Evolutionary conservation across 176 grass and related monocot genomes (phyloP), one percentile per base, ranked within the genome.

Genomic region (Typha latifolia): DNA sequence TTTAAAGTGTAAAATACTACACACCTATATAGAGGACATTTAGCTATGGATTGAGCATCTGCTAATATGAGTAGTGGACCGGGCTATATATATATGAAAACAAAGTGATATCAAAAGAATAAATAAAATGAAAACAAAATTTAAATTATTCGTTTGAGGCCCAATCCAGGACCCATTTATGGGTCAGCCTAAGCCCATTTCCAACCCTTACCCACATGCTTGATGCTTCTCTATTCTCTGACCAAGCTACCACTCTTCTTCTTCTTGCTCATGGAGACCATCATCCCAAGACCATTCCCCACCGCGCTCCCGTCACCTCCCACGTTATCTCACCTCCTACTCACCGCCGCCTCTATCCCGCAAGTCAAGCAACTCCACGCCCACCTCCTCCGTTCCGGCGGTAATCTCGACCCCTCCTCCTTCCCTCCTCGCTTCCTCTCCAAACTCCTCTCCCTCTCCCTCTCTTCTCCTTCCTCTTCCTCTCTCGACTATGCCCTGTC

Each of bases 291-390:
- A 57, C 52, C 52, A 16, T 57, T 21, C 0, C n/a, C 52, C 52
- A 20, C 52, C 7, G 52, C 19, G n/a, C 5, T 20, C 14, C 19
- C 52, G 6, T 20, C 52, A 57, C 52, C 52, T 57, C 52, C 52
- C 52, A 18, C 52, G n/a, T 21, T 57, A 15, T 15, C 52, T 57
- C 52, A 57, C 84, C 21, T 77, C 70, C 2, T 68, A 48, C 72
- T 62, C 62, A 66, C 67, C 11, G 26, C 69, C 51, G 71, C 62
- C 37, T 48, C 83, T 65, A 34, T 67, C 26, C 31, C 67, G 49
- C 87, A 86, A 64, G 66, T 74, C 12, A 74, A 78, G 19, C 80
- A 96, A 78, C 78, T 96, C 64, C 92, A 77, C 62, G 82, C 80
- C 15, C 84, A 84, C 47, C 77, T 96, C 64, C 78, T 96, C 77